Percentiles rank a stretch among this genome's conserved stretches.
phyloP scores from a whole-genome alignment of 2,329 filamentous ascomycete genomes.

The Nigrospora oryzae region DNA sequence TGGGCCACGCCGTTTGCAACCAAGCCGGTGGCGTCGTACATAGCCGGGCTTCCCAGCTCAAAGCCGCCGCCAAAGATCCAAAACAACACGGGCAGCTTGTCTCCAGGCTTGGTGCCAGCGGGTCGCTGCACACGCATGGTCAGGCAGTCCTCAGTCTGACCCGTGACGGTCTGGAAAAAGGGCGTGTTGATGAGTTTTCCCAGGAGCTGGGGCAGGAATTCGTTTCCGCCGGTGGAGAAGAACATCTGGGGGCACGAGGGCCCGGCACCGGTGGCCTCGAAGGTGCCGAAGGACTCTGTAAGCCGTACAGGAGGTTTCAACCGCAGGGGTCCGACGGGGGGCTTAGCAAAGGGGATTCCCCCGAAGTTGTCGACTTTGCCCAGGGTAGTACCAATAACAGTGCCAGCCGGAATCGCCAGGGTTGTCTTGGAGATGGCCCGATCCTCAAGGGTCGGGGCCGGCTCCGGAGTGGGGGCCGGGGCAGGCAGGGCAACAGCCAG shows the following conservation, averaged over 20 bases:
- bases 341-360: slow-evolving; percentile 67
- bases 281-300: slow-evolving; percentile 46
- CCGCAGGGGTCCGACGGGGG: slow-evolving; percentile 57
- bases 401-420: slow-evolving; percentile 17
- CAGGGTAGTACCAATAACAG: slow-evolving; percentile 16
- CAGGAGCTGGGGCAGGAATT: slow-evolving; percentile 26
- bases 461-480: not conserved
- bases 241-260: slow-evolving; percentile 66
- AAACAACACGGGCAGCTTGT: slow-evolving; percentile 58
- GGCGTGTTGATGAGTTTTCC: slow-evolving; percentile 45
- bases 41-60: slow-evolving; percentile 33
- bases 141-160: slow-evolving; percentile 56
- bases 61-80: slow-evolving; percentile 67
- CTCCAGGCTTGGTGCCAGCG: slow-evolving; percentile 39
- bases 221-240: slow-evolving; percentile 32
- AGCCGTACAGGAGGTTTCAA: slow-evolving; percentile 60
- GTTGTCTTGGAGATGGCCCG: slow-evolving; percentile 11
- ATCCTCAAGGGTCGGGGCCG: slow-evolving; percentile 10
- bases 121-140: slow-evolving; percentile 54
- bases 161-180: slow-evolving; percentile 45
- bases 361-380: slow-evolving; percentile 56
- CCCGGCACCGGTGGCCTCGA: slow-evolving; percentile 49
- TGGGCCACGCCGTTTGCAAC: slow-evolving; percentile 32
- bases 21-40: slow-evolving; percentile 43
- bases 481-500: slow-evolving; percentile 5